These are phyloP conservation scores for Rhodotorula babjevae DNA, from an alignment of 768 basidiomycete species.

Conservation along the genomic window DNA sequence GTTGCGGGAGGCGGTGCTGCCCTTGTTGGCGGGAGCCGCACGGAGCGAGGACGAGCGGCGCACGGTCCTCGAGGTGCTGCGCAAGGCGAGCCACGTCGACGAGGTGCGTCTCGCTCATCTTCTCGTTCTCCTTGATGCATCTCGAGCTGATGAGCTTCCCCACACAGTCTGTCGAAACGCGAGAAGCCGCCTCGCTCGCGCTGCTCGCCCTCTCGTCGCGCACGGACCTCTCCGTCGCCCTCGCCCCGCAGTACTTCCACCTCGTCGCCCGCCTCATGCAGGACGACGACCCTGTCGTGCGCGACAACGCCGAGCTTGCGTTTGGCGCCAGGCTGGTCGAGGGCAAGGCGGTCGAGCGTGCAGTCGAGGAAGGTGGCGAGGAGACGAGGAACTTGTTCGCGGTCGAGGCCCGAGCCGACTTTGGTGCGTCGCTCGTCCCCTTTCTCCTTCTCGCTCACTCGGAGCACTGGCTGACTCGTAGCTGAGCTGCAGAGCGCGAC, in stretches of 20 bases:
- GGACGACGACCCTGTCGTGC: conserved; percentile 35
- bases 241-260: neutral
- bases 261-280: conserved; percentile 26
- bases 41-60: neutral
- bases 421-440: neutral
- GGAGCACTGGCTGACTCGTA: too few relatives aligned
- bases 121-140: neutral
- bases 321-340: neutral
- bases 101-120: conserved; percentile 16
- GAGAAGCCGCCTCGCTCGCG: conserved; percentile 27
- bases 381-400: neutral
- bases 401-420: neutral
- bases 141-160: neutral
- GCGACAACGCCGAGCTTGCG: conserved; percentile 7
- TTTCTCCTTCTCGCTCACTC: neutral
- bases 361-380: neutral
- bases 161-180: conserved; percentile 24
- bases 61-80: neutral
- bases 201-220: conserved; percentile 1
- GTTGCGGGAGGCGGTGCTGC: conserved; percentile 27
- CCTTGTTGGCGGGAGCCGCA: conserved; percentile 10
- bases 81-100: neutral
- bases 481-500: conserved; percentile 16
- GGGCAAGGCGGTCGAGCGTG: conserved; percentile 18
- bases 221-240: neutral